Conservation (phyloP, 768 basidiomycete genomes). For the Wakefieldia striispora region DNA sequence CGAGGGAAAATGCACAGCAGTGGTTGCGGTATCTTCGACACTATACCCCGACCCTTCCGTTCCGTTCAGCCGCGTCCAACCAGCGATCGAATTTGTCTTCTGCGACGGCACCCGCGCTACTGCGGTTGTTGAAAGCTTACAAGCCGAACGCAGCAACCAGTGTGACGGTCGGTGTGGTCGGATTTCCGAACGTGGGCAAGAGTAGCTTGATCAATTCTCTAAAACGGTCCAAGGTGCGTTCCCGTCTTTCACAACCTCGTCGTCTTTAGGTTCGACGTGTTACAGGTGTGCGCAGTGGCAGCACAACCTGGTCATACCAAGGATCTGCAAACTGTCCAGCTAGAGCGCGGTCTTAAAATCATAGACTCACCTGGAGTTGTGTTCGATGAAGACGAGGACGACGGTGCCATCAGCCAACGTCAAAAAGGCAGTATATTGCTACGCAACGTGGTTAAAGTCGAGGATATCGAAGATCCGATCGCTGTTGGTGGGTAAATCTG, state of each 20-base stretch:
- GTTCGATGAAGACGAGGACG: conserved; percentile 74
- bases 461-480: conserved; percentile 88
- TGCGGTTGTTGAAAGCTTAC: conserved; percentile 82
- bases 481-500: conserved; percentile 62
- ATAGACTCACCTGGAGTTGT: conserved; percentile 98
- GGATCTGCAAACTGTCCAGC: conserved; percentile 84
- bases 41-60: conserved; percentile 89
- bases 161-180: conserved; percentile 87
- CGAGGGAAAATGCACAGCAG: conserved; percentile 79
- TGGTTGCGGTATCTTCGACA: conserved; percentile 94
- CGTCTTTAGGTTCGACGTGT: not conserved
- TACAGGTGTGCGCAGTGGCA: conserved; percentile 86
- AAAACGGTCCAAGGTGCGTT: conserved; percentile 73
- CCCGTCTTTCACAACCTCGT: not conserved
- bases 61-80: conserved; percentile 74
- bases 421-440: conserved; percentile 62
- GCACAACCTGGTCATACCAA: conserved; percentile 94
- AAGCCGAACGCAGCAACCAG: conserved; percentile 63
- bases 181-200: conserved; percentile 98
- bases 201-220: conserved; percentile 92
- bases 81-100: conserved; percentile 81
- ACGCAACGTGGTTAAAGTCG: conserved; percentile 87
- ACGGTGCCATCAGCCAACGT: conserved; percentile 45
- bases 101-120: conserved; percentile 68
- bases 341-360: conserved; percentile 90